Base-by-base conservation (phyloP, 345 rosid genomes). In the Microthlaspi erraticum region DNA sequence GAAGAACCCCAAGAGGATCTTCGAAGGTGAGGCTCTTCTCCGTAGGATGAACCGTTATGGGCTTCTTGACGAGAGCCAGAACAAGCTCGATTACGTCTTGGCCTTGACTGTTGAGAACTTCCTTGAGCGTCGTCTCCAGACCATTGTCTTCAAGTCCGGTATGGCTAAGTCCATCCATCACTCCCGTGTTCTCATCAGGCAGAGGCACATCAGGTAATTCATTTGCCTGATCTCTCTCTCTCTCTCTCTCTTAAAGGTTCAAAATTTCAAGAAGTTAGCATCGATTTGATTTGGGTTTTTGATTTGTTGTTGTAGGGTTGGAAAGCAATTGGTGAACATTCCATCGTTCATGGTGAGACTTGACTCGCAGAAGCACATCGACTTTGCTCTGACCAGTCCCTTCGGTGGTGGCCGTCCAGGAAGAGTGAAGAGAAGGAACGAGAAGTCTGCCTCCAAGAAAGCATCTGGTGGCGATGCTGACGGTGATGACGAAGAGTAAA, bases 1-100 rank as follows among this genome's bases (percentile, higher is more conserved):
- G 85, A 85, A 82, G 78, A 83, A 72, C 20, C 81, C 89, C 0
- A 77, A 71, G 3, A 78, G 87, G 26, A 86, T 86, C 53, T 86
- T 86, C 32, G 87, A 84, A 78, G 91, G 87, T 59, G 88, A 86
- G 44, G 88, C 91, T 1, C 83, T 84, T 10, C 79, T 86, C 0
- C 62, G 88, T 9, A 79, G 86, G 70, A 86, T 86, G 88, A 82
- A 84, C 77, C 77, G 85, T 19, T 86, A 78, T 75, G 87, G 88
- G 0, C 83, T 86, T 10, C 67, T 86, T 45, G 91, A 86, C 8
- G 91, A 86, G 87, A 80, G 85, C 60, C 87, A 87, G 81, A 87
- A 87, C 86, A 87, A 85, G 77, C 92, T 87, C 6, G 92, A 87
- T 79, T 87, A 87, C 59, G 88, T 87, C 60, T 64, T 87, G 81